These are phyloP conservation scores for Naumovozyma castellii DNA, from an alignment of 805 yeast species.

Conservation along the genomic window DNA sequence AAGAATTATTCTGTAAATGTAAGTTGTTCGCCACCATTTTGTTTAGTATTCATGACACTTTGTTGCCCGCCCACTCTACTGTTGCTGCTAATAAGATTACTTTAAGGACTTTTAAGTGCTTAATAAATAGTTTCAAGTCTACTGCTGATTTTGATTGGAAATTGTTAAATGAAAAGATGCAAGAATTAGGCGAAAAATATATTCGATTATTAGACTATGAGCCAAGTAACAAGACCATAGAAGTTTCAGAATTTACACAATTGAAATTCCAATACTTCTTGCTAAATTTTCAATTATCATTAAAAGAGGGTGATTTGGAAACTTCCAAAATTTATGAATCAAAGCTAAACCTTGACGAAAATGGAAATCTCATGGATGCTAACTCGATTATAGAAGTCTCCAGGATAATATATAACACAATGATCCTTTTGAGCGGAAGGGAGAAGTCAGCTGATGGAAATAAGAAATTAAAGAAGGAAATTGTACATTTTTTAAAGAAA, in stretches of 20 bases:
- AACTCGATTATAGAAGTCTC: conserved; percentile 23
- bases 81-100: conserved; percentile 13
- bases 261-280: conserved; percentile 25
- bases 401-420: conserved; percentile 28
- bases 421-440: background rate
- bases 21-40: conserved; percentile 28
- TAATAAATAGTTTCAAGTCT: conserved; percentile 22
- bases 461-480: background rate
- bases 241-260: conserved; percentile 9
- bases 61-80: conserved; percentile 6
- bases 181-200: conserved; percentile 25
- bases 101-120: conserved; percentile 28
- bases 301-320: conserved; percentile 27
- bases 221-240: conserved; percentile 4
- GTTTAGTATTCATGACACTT: conserved; percentile 26
- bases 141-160: conserved; percentile 21
- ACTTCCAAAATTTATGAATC: conserved; percentile 31
- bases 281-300: conserved; percentile 26
- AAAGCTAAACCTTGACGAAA: conserved; percentile 19
- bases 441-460: background rate
- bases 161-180: conserved; percentile 15
- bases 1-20: conserved; percentile 10
- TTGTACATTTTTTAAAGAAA: conserved; percentile 15
- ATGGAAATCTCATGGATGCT: conserved; percentile 8
- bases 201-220: conserved; percentile 17